Base-by-base conservation (phyloP, 345 rosid genomes). In the Eucalyptus albens region DNA sequence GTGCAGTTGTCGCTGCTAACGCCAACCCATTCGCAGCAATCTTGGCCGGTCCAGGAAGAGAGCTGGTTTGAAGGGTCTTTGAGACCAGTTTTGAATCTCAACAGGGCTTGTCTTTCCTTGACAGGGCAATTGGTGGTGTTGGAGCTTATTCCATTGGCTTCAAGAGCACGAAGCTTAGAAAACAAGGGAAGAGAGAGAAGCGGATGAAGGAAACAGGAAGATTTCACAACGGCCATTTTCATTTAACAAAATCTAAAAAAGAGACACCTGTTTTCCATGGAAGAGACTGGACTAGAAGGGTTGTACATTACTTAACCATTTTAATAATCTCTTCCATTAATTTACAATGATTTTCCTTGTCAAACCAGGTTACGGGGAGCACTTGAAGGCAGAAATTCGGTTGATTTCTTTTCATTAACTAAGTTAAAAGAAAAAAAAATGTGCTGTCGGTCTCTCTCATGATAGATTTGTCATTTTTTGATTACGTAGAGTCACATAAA, bases 21-120 rank as follows among this genome's bases (percentile, higher is more conserved):
- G 14, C 92, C 93, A 14, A 22, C 37, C 92, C 94, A 91, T 83
- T 89, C 16, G 86, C 94, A 92, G 89, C 93, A 91, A 50, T 91
- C 89, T 15, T 60, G 83, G 42, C 91, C 92, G 19, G 21, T 33
- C 77, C 88, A 69, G 17, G 88, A 87, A 86, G 88, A 50, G 53
- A 87, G 86, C 88, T 31, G 45, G 29, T 53, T 51, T 8, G 89
- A 91, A 27, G 89, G 91, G 86, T 90, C 92, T 44, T 21, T 40
- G 15, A 92, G 90, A 50, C 90, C 87, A 42, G 60, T 15, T 90
- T 88, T 90, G 89, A 92, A 88, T 26, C 59, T 31, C 15, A 89
- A 86, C 9, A 92, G 92, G 53, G 93, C 89, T 69, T 89, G 65
- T 86, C 86, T 90, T 87, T 92, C 93, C 56, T 10, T 90, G 6